Base-by-base conservation (phyloP, 1,284 basidiomycete genomes). In the Austroboletus niveus region DNA sequence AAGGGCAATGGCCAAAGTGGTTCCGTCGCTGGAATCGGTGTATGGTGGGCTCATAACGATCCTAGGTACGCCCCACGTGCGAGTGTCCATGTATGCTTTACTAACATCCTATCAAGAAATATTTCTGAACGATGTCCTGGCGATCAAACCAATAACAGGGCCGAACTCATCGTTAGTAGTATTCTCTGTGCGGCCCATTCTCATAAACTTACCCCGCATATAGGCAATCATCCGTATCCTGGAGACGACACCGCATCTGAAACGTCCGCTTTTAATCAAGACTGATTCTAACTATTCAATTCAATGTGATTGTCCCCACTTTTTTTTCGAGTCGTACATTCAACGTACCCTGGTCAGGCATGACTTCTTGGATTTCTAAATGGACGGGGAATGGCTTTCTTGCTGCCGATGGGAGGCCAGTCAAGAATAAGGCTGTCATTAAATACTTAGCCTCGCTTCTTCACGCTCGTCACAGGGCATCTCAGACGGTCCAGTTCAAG, bases 131-230 rank as follows among this genome's bases (percentile, higher is more conserved):
- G 92, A 20, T 87, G 91, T 58, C 87, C 89, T 2, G 93, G 92
- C 2, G 72, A 71, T 42, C 92, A 94, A 65, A 94, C 92, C 0
- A 95, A 95, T 65, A 94, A 95, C 57, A 77, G 90, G 12, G 92
- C 90, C 4, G 92, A 95, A 66, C 75, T 95, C 29, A 84, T 90
- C 57, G 91, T 88, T 53, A 57, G 82, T 15, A 27, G 82, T 15
- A 27, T 36, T 32, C 34, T 42, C 42, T 45, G 34, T 38, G 39
- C 40, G n/a, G 22, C 31, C 31, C 36, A 20, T 39, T 29, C 48
- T 27, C 44, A 7, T 36, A 14, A 22, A 17, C 43, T 62, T 15
- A 58, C 20, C 5, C 27, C 36, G 29, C 45, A 52, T 52, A 27
- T 58, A 92, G 87, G 91, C 89, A 4, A 87, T 94, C 56, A 71